Percentiles rank a stretch among this genome's conserved stretches.
Evolutionary conservation across 2,329 filamentous ascomycete genomes (phyloP).

Genomic region (Colletotrichum tropicicola): DNA sequence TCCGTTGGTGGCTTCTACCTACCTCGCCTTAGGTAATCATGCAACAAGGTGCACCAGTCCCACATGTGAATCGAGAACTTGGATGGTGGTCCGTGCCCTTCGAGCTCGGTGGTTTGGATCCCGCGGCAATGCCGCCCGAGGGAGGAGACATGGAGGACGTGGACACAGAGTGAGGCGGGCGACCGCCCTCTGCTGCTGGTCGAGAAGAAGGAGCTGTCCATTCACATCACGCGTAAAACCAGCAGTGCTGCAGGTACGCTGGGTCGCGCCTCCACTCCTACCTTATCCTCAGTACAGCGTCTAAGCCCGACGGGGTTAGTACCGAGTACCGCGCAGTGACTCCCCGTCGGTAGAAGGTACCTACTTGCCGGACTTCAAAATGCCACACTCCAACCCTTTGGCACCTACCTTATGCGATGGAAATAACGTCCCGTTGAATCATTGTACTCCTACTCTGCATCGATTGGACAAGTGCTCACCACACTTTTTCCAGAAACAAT

Average conservation of each 20-base stretch:
- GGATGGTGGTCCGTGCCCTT: constrained; percentile 14
- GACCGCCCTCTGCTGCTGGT: constrained; percentile 7
- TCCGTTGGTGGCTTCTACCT: too few species aligned
- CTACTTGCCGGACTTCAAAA: not conserved
- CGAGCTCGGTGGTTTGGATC: constrained; percentile 14
- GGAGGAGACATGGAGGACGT: not conserved
- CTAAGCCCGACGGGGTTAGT: constrained; percentile 15
- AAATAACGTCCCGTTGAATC: too few species aligned
- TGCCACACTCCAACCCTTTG: too few species aligned
- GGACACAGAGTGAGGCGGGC: constrained; percentile 23
- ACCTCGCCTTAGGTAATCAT: not conserved
- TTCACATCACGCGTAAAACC: constrained; percentile 20
- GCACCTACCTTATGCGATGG: too few species aligned
- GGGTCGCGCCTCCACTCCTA: constrained; percentile 2
- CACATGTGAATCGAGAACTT: constrained; percentile 5
- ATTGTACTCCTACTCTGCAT: too few species aligned
- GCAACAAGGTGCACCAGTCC: not conserved
- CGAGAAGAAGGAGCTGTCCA: constrained; percentile 1
- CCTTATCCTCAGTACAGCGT: not conserved
- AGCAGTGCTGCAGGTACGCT: constrained; percentile 28
- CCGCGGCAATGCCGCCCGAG: constrained; percentile 18
- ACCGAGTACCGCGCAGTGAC: too few species aligned
- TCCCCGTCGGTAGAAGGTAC: too few species aligned
- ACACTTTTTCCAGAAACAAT: too few species aligned
- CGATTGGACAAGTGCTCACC: too few species aligned